Evolutionary conservation across 139 green algal species (phyloP), one percentile per base, ranked within the genome.

Genomic region (Desmodesmus armatus): DNA sequence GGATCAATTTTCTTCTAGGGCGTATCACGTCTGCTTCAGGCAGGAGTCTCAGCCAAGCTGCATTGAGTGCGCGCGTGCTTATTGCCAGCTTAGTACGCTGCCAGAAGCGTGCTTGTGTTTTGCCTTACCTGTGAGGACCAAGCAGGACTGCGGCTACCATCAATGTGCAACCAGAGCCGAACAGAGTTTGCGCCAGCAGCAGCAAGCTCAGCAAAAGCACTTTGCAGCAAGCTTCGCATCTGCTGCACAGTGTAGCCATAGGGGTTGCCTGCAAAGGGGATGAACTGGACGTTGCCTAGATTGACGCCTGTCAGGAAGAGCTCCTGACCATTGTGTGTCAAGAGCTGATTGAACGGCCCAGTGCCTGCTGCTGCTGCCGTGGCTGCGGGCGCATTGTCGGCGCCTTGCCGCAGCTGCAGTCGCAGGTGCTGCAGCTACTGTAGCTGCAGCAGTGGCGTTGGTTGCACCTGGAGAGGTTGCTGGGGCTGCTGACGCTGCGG

Each of bases 81-180:
- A n/a, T n/a, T n/a, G n/a, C n/a, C n/a, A n/a, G n/a, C n/a, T n/a
- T n/a, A n/a, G n/a, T n/a, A n/a, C n/a, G n/a, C n/a, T n/a, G n/a
- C n/a, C n/a, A n/a, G n/a, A n/a, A n/a, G n/a, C n/a, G n/a, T n/a
- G n/a, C n/a, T n/a, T n/a, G n/a, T n/a, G n/a, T n/a, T n/a, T n/a
- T n/a, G n/a, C n/a, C n/a, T n/a, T n/a, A n/a, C n/a, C n/a, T n/a
- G n/a, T n/a, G n/a, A n/a, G n/a, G n/a, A n/a, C 60, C 60, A 69
- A 9, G 27, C 21, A 37, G 60, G 60, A 9, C n/a, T 69, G 4
- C 60, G 27, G 4, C 60, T 69, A 29, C 60, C 60, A 69, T 69
- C 60, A 69, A 69, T 69, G 60, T 69, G 60, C 60, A 69, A 29
- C 60, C 60, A 69, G 25, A 69, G 21, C 60, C 60, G 60, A n/a